A percentile compares a stretch with the other conserved stretches of the same genome.
Conservation (phyloP, 306 rosid species). For the Medicago arabica region DNA sequence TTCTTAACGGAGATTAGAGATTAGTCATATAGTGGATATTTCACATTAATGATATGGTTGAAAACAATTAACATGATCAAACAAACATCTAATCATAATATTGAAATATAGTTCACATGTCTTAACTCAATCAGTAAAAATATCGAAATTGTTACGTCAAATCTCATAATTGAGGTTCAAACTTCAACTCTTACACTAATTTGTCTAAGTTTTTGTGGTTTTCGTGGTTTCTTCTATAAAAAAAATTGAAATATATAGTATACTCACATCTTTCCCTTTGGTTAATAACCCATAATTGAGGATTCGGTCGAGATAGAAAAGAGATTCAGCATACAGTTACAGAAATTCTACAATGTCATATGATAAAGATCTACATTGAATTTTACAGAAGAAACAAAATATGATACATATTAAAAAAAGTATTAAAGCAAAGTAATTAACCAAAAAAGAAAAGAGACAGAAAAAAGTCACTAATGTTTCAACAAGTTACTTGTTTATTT, state of each 20-base stretch:
- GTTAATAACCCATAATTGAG: background rate
- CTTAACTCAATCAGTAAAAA: too few species aligned
- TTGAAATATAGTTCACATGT: background rate
- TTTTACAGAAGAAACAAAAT: constrained; percentile 33
- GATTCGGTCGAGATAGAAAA: constrained; percentile 14
- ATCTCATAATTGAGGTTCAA: too few species aligned
- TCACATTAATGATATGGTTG: too few species aligned
- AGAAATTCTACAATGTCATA: constrained; percentile 31
- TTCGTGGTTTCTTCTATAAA: too few species aligned
- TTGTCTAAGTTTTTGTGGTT: too few species aligned
- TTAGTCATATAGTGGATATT: too few species aligned
- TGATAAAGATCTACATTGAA: constrained; percentile 36
- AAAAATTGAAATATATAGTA: too few species aligned
- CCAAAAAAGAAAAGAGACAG: background rate
- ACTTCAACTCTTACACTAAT: too few species aligned
- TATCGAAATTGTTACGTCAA: too few species aligned
- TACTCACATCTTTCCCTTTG: too few species aligned
- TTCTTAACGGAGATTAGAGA: too few species aligned
- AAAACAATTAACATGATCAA: background rate
- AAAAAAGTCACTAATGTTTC: constrained; percentile 17
- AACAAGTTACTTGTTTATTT: constrained; percentile 22
- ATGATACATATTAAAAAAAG: constrained; percentile 24
- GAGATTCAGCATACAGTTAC: background rate
- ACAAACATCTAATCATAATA: constrained; percentile 5
- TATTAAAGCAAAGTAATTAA: constrained; percentile 15